Evolutionary conservation across 2,329 filamentous ascomycete genomes (phyloP), one percentile per base, ranked within the genome.

Genomic region (Didymella pinodella): DNA sequence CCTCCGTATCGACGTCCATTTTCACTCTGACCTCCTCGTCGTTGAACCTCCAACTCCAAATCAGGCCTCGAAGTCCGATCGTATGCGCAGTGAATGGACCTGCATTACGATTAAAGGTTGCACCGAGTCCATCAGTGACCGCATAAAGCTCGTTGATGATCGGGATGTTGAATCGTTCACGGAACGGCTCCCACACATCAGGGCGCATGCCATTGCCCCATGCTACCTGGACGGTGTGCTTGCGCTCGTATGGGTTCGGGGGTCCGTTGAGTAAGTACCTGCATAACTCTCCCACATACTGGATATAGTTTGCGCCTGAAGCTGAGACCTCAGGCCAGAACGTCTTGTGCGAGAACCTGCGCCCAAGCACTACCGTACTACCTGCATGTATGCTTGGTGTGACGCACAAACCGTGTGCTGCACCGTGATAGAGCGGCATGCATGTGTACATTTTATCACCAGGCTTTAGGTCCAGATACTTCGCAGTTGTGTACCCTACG

Each of bases 151-250:
- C 77, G 36, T 77, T 71, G 54, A 79, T 77, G 18, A 73, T 63
- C 4, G 74, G 71, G 38, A 79, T 77, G 14, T 69, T 69, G 58
- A 79, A 79, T 2, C 77, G 69, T 48, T 78, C 63, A 18, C 75
- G 70, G 55, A 79, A 79, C 0, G 65, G 67, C 53, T 77, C 75
- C 76, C 77, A 79, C 0, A 79, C 76, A 58, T 79, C 77, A 12
- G 76, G 75, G 12, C 77, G 61, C 74, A 79, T 77, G n/a, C 77
- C 77, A 48, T 79, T 79, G 12, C 77, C 77, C 73, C 72, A 78
- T 4, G 74, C 75, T 57, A 75, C 58, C 20, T 70, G 46, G 2
- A 75, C 74, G 18, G 69, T 73, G 54, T 78, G 72, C 12, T 64
- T 64, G 11, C 66, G 64, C 53, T 77, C 75, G 36, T 66, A 69